These are phyloP conservation scores for Fraxinus sp. DNA, from an alignment of 305 asterid species.

Conservation along the genomic window DNA sequence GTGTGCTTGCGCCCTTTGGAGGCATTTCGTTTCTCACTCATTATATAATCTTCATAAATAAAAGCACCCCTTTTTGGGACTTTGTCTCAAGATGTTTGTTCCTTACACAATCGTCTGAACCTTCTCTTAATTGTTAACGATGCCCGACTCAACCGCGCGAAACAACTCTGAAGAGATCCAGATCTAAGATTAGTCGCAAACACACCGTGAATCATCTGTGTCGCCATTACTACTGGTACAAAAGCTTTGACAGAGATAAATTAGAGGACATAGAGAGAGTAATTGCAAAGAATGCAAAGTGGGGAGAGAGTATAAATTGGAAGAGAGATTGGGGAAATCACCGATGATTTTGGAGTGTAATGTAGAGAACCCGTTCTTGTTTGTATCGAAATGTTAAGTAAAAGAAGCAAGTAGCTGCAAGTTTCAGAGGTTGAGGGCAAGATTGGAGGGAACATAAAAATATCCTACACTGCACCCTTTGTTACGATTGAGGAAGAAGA, in stretches of 20 bases:
- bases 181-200: conserved; percentile 39
- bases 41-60: too few relatives aligned
- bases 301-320: neutral
- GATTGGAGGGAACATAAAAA: too few relatives aligned
- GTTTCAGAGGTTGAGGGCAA: too few relatives aligned
- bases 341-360: neutral
- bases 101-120: too few relatives aligned
- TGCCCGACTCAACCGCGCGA: conserved; percentile 7
- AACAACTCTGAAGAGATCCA: conserved; percentile 43
- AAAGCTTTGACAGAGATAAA: neutral
- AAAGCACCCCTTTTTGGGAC: too few relatives aligned
- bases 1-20: too few relatives aligned
- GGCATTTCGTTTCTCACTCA: too few relatives aligned
- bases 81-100: too few relatives aligned
- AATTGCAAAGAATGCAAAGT: neutral
- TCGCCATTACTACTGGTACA: conserved; percentile 42
- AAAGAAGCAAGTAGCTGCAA: neutral
- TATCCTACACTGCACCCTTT: too few relatives aligned
- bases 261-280: neutral
- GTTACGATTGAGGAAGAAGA: too few relatives aligned
- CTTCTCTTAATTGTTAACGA: too few relatives aligned
- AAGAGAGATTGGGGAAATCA: conserved; percentile 13
- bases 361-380: conserved; percentile 10
- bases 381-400: conserved; percentile 19
- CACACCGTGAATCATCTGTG: conserved; percentile 52